These are phyloP conservation scores for Cladobotryum mycophilum DNA, from an alignment of 2,329 filamentous ascomycete genomes.

Conservation along the genomic window DNA sequence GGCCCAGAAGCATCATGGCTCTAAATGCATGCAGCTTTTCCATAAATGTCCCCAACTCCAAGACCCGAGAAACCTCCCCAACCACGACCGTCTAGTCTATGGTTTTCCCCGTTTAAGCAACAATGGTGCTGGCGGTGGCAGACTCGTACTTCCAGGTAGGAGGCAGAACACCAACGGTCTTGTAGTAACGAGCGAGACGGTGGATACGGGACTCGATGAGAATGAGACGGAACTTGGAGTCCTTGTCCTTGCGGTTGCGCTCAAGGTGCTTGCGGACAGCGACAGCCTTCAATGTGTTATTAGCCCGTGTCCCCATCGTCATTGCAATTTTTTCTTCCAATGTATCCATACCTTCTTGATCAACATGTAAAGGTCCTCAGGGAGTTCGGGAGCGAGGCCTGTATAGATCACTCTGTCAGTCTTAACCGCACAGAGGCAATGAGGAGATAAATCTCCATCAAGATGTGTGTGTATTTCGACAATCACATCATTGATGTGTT, in stretches of 20 bases:
- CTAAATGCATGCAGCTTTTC: conserved; percentile 42
- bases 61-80: conserved; percentile 33
- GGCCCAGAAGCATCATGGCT: conserved; percentile 36
- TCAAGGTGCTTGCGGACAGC: conserved; percentile 99
- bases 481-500: conserved; percentile 21
- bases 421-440: conserved; percentile 82
- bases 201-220: conserved; percentile 99
- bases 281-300: conserved; percentile 59
- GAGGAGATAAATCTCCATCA: conserved; percentile 24
- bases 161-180: conserved; percentile 78
- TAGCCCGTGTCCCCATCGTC: background rate
- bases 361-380: conserved; percentile 99
- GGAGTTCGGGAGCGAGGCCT: conserved; percentile 98
- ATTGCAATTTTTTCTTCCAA: background rate
- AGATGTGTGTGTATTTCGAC: conserved; percentile 23
- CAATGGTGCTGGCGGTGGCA: conserved; percentile 89
- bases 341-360: conserved; percentile 87
- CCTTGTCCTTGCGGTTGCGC: conserved; percentile 99
- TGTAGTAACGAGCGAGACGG: conserved; percentile 99
- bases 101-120: conserved; percentile 43
- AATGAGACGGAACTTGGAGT: conserved; percentile 99
- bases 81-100: conserved; percentile 10
- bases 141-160: conserved; percentile 99
- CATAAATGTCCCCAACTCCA: conserved; percentile 39
- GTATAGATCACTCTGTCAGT: conserved; percentile 83